Conservation (phyloP, 1,284 basidiomycete species). For the Exobasidium rhododendri region DNA sequence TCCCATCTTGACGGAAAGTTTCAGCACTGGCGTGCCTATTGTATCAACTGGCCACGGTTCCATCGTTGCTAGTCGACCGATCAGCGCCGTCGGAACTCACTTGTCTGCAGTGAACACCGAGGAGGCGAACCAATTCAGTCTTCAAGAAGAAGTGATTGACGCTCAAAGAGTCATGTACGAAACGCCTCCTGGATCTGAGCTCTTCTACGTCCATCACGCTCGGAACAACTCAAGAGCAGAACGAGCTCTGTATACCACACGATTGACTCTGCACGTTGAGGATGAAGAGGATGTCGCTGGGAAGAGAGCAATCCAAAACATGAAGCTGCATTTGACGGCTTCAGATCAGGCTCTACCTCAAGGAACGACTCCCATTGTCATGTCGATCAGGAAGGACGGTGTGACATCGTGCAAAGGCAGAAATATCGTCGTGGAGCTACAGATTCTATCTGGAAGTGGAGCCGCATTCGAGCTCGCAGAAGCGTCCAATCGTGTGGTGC, state of each 20-base stretch:
- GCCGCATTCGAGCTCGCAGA: not conserved
- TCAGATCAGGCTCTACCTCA: constrained; percentile 2
- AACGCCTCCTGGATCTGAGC: constrained; percentile 10
- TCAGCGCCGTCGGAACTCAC: not conserved
- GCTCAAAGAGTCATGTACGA: constrained; percentile 17
- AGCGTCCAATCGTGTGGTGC: not conserved
- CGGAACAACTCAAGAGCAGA: constrained; percentile 5
- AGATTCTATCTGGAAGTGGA: not conserved
- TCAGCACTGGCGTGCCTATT: not conserved
- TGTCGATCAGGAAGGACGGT: not conserved
- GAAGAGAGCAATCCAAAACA: constrained; percentile 8
- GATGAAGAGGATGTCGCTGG: not conserved
- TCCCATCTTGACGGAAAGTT: constrained; percentile 7
- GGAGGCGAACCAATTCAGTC: not conserved
- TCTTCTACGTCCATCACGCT: constrained; percentile 16
- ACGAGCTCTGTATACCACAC: constrained; percentile 10
- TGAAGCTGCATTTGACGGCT: not conserved
- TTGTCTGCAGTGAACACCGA: not conserved
- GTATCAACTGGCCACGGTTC: constrained; percentile 9
- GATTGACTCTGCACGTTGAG: not conserved
- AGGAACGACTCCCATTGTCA: not conserved
- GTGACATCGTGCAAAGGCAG: not conserved
- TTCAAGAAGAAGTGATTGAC: not conserved
- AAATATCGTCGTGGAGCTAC: not conserved
- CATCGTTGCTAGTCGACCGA: constrained; percentile 10